Percentiles rank a stretch among this genome's conserved stretches.
Conservation (phyloP, 441 rosid genomes). For the Corymbia citriodora region DNA sequence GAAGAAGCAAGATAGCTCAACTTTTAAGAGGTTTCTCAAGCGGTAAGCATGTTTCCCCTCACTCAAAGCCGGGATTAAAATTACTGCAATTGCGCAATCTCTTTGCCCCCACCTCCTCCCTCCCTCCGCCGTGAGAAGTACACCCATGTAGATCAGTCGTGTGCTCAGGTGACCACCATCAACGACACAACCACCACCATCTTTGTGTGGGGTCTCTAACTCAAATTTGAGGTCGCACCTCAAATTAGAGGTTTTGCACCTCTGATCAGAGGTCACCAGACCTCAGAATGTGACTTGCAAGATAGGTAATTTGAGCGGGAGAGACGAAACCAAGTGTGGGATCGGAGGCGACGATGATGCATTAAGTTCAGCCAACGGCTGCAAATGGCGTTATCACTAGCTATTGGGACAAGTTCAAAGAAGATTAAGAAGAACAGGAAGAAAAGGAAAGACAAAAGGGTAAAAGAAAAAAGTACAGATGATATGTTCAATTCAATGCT, state of each 20-base stretch:
- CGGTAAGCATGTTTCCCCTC: background rate
- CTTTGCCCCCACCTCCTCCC: background rate
- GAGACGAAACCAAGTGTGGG: background rate
- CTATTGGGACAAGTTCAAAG: background rate
- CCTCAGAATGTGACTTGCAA: background rate
- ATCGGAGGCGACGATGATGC: background rate
- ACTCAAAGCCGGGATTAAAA: background rate
- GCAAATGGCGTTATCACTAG: background rate
- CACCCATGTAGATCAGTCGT: background rate
- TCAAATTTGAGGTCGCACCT: background rate
- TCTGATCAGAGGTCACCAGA: background rate
- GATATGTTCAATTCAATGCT: background rate
- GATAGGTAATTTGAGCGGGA: background rate
- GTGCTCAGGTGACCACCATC: background rate
- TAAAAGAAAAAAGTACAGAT: background rate
- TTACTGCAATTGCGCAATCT: background rate
- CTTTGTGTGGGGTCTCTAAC: background rate
- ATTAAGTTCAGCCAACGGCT: background rate
- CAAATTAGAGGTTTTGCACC: background rate
- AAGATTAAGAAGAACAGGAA: background rate
- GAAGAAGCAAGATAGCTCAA: background rate
- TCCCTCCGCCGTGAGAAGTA: background rate
- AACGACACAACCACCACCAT: background rate
- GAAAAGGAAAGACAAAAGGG: background rate
- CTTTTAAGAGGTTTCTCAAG: background rate